Percentiles rank a stretch among this genome's conserved stretches.
These are phyloP conservation scores for Acorus gramineus DNA, from an alignment of 106 monocot species.

Conservation along the genomic window DNA sequence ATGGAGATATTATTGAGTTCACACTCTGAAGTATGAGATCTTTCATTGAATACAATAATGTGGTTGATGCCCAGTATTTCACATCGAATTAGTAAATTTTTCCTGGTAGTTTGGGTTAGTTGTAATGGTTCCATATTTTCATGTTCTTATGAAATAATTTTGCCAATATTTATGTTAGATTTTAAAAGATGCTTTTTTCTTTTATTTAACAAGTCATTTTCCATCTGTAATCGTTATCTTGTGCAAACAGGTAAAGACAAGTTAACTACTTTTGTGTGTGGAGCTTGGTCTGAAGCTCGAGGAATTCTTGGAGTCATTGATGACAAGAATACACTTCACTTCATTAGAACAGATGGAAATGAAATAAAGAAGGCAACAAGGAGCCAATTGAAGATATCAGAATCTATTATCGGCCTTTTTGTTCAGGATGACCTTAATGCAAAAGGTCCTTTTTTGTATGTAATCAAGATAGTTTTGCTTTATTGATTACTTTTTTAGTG, in stretches of 20 bases:
- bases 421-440: slow-evolving; percentile 32
- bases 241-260: slow-evolving; percentile 49
- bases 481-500: no score
- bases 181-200: no score
- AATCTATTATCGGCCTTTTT: slow-evolving; percentile 44
- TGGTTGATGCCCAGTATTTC: no score
- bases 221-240: slow-evolving; percentile 2
- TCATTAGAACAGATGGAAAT: slow-evolving; percentile 67
- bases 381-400: slow-evolving; percentile 47
- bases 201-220: background rate
- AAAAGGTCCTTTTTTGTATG: background rate
- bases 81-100: slow-evolving; percentile 28
- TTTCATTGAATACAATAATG: no score
- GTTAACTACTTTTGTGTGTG: slow-evolving; percentile 37
- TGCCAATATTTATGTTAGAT: no score
- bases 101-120: background rate
- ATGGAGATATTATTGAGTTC: no score
- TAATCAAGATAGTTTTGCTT: no score
- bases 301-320: slow-evolving; percentile 73
- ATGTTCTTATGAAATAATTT: no score
- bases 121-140: no score
- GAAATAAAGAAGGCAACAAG: slow-evolving; percentile 47
- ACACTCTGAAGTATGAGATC: no score
- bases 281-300: slow-evolving; percentile 73
- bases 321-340: slow-evolving; percentile 44